A percentile compares a stretch with the other conserved stretches of the same genome.
These are phyloP conservation scores for Penicillium angulare DNA, from an alignment of 495 filamentous ascomycete species.

Conservation along the genomic window DNA sequence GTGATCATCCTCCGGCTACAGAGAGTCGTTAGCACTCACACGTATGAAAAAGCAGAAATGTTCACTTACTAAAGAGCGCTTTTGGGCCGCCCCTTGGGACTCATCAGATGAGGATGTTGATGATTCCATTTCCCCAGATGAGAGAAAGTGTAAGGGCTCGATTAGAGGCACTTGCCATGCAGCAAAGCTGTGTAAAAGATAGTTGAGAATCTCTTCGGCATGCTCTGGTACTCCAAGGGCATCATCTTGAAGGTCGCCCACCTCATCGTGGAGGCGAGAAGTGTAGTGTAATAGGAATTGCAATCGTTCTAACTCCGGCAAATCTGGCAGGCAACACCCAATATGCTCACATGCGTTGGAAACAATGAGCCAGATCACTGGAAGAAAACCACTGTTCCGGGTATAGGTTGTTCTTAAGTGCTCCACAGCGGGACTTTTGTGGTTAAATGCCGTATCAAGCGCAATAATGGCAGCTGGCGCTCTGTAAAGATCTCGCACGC, in stretches of 20 bases:
- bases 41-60: not conserved
- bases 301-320: constrained; percentile 37
- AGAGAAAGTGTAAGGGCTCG: constrained; percentile 35
- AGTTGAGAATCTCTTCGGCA: constrained; percentile 44
- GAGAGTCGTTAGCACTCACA: constrained; percentile 7
- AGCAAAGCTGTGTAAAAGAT: constrained; percentile 34
- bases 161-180: constrained; percentile 46
- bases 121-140: constrained; percentile 23
- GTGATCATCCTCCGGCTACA: constrained; percentile 27
- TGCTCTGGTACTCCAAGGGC: constrained; percentile 44
- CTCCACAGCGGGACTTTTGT: constrained; percentile 37
- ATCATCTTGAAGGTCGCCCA: constrained; percentile 49
- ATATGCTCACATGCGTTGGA: constrained; percentile 58
- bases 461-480: constrained; percentile 51
- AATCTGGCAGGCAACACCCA: constrained; percentile 48
- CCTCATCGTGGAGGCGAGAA: constrained; percentile 37
- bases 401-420: constrained; percentile 43
- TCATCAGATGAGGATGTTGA: constrained; percentile 19
- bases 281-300: constrained; percentile 39
- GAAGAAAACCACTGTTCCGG: constrained; percentile 40
- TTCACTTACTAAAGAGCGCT: constrained; percentile 37
- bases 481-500: constrained; percentile 36
- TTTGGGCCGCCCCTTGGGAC: constrained; percentile 18
- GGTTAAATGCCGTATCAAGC: constrained; percentile 49
- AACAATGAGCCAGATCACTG: constrained; percentile 53